These are phyloP conservation scores for Talaromyces pinophilus DNA, from an alignment of 2,329 filamentous ascomycete genomes.

Conservation along the genomic window DNA sequence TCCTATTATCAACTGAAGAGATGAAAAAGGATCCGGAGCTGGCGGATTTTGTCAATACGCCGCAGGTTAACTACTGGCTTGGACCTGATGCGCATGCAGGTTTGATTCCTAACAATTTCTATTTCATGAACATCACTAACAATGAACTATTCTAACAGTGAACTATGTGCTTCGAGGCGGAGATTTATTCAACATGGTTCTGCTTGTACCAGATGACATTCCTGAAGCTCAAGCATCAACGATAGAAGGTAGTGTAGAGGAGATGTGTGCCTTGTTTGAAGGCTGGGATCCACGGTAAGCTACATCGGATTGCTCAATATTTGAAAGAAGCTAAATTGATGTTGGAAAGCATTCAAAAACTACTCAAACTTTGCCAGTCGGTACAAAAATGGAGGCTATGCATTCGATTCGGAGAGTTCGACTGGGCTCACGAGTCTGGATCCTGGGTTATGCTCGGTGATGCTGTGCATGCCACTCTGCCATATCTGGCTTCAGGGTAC, in stretches of 20 bases:
- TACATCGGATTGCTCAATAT: background rate
- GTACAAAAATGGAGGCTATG: slow-evolving; percentile 64
- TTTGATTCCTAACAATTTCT: background rate
- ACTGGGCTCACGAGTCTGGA: slow-evolving; percentile 32
- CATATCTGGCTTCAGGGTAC: slow-evolving; percentile 46
- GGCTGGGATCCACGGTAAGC: slow-evolving; percentile 58
- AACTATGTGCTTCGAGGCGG: slow-evolving; percentile 63
- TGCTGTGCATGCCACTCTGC: slow-evolving; percentile 64
- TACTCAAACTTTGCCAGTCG: slow-evolving; percentile 58
- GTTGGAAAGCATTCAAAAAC: slow-evolving; percentile 44
- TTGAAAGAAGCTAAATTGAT: background rate
- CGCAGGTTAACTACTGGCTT: slow-evolving; percentile 15
- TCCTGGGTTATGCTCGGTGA: slow-evolving; percentile 56
- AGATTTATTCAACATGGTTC: slow-evolving; percentile 49
- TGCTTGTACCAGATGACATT: slow-evolving; percentile 65
- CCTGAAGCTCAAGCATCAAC: slow-evolving; percentile 55
- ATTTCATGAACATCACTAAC: background rate
- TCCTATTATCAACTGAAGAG: background rate
- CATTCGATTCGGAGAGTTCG: slow-evolving; percentile 57
- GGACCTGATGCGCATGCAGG: slow-evolving; percentile 15
- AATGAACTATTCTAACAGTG: slow-evolving; percentile 35
- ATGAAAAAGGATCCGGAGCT: slow-evolving; percentile 5
- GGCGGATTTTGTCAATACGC: background rate
- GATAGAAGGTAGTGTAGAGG: slow-evolving; percentile 53
- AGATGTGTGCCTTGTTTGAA: slow-evolving; percentile 56